Percentiles rank a stretch among this genome's conserved stretches.
These are phyloP conservation scores for Xylaria grammica DNA, from an alignment of 495 filamentous ascomycete species.

Conservation along the genomic window DNA sequence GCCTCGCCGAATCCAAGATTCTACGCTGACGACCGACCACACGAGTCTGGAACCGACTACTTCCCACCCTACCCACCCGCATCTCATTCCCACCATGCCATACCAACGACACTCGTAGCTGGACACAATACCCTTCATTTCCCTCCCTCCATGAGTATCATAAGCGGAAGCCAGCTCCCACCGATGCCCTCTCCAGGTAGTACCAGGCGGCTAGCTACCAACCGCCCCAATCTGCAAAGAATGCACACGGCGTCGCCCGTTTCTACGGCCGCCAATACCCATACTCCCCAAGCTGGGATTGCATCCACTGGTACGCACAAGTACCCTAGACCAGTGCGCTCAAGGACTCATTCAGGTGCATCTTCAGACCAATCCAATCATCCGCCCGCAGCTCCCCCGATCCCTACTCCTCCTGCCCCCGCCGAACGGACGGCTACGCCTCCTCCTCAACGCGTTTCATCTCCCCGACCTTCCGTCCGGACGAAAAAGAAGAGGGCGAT, in stretches of 20 bases:
- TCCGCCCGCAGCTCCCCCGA: slow-evolving; percentile 33
- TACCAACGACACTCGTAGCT: slow-evolving; percentile 35
- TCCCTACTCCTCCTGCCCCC: slow-evolving; percentile 38
- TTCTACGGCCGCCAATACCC: slow-evolving; percentile 58
- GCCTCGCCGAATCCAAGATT: slow-evolving; percentile 68
- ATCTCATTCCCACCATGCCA: slow-evolving; percentile 37
- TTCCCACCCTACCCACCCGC: slow-evolving; percentile 82
- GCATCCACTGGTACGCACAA: slow-evolving; percentile 46
- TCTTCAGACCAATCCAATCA: slow-evolving; percentile 51
- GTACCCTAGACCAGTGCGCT: slow-evolving; percentile 39
- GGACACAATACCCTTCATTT: slow-evolving; percentile 45
- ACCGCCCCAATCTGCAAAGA: slow-evolving; percentile 64
- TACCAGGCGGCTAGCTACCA: slow-evolving; percentile 50
- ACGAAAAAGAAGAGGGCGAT: slow-evolving; percentile 62
- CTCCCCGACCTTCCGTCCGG: slow-evolving; percentile 55
- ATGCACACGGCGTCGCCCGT: slow-evolving; percentile 81
- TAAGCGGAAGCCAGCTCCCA: slow-evolving; percentile 80
- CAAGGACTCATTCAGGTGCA: slow-evolving; percentile 59
- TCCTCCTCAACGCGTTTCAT: slow-evolving; percentile 64
- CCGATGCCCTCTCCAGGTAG: slow-evolving; percentile 83
- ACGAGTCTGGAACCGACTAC: slow-evolving; percentile 80
- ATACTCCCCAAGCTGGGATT: slow-evolving; percentile 38
- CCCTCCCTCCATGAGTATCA: slow-evolving; percentile 71
- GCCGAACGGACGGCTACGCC: slow-evolving; percentile 51
- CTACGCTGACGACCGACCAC: slow-evolving; percentile 68